These are phyloP conservation scores for Cucurbita pepo DNA, from an alignment of 306 rosid species.

Conservation along the genomic window DNA sequence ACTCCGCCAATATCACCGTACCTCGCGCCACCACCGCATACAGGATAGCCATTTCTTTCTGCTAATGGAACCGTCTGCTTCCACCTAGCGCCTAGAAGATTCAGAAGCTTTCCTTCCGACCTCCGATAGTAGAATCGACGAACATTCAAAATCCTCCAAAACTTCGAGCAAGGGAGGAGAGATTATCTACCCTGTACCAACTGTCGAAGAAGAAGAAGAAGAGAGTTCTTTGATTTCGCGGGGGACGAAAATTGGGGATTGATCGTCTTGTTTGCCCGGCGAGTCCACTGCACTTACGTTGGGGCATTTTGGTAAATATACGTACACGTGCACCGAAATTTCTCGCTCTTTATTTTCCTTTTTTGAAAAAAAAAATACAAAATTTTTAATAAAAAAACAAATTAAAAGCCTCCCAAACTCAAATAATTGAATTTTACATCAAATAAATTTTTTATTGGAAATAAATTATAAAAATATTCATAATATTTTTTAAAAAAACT, in stretches of 20 bases:
- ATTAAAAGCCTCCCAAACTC: no score
- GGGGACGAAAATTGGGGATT: background rate
- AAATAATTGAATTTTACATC: no score
- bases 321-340: background rate
- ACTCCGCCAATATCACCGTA: slow-evolving; percentile 81
- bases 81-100: background rate
- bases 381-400: no score
- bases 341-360: background rate
- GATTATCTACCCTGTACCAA: background rate
- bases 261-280: background rate
- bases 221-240: background rate
- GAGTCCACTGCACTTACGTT: background rate
- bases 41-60: slow-evolving; percentile 62
- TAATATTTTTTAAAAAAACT: no score
- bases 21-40: slow-evolving; percentile 91
- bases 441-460: no score
- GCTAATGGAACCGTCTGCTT: background rate
- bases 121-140: background rate
- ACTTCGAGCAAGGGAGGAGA: background rate
- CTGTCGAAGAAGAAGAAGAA: background rate
- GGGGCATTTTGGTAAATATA: background rate
- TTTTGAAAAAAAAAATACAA: no score
- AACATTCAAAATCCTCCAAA: background rate
- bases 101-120: background rate
- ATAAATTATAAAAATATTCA: no score